These are phyloP conservation scores for Ogataea philodendri DNA, from an alignment of 805 yeast species.

Conservation along the genomic window DNA sequence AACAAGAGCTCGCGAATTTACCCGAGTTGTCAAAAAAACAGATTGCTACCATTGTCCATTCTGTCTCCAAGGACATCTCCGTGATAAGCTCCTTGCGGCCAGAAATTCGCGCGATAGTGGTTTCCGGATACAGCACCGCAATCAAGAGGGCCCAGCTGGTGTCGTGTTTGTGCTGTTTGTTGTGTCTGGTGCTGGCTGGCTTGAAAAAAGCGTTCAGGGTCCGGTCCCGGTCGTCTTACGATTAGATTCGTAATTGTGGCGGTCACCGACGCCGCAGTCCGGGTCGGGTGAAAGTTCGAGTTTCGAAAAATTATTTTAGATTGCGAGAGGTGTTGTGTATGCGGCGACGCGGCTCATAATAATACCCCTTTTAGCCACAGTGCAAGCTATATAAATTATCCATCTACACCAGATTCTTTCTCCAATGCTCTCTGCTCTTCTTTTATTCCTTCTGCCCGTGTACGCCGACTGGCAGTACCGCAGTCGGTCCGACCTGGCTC, in stretches of 20 bases:
- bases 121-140: slow-evolving; percentile 29
- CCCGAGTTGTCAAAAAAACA: slow-evolving; percentile 14
- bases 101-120: slow-evolving; percentile 22
- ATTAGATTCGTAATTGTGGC: no score
- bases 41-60: slow-evolving; percentile 21
- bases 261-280: no score
- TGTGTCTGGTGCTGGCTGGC: slow-evolving; percentile 7
- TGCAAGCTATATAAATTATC: no score
- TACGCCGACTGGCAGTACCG: slow-evolving; percentile 35
- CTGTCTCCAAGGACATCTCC: slow-evolving; percentile 28
- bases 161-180: slow-evolving; percentile 8
- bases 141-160: slow-evolving; percentile 29
- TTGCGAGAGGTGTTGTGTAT: no score
- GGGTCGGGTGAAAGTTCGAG: slow-evolving; percentile 6
- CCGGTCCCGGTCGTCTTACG: slow-evolving; percentile 2
- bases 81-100: slow-evolving; percentile 19
- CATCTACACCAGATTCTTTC: no score
- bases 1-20: neutral
- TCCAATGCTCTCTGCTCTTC: slow-evolving; percentile 1
- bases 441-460: slow-evolving; percentile 8
- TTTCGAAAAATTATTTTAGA: no score
- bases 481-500: slow-evolving; percentile 37
- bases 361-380: slow-evolving; percentile 1
- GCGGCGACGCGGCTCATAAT: neutral
- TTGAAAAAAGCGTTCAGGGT: slow-evolving; percentile 1